Percentiles rank a stretch among this genome's conserved stretches.
phyloP scores from a whole-genome alignment of 495 filamentous ascomycete species.

The Daldinia caldariorum region DNA sequence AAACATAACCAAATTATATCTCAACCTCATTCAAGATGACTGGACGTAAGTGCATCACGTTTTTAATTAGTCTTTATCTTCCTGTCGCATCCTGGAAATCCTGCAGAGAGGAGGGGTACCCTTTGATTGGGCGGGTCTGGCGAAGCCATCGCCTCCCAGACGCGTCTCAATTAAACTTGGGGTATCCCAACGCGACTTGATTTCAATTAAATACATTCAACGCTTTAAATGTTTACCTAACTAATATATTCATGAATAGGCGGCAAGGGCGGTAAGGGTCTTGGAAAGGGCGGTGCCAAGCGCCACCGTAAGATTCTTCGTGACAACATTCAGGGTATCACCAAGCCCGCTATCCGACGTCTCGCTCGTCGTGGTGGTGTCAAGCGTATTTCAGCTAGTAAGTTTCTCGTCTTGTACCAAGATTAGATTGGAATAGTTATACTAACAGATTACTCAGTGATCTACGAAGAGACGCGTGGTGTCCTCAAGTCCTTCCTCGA shows the following conservation, averaged over 20 bases:
- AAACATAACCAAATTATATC: slow-evolving; percentile 46
- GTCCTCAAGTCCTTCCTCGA: slow-evolving; percentile 99
- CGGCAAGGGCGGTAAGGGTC: slow-evolving; percentile 96
- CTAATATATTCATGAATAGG: slow-evolving; percentile 57
- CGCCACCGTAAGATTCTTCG: slow-evolving; percentile 99
- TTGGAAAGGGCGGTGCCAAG: slow-evolving; percentile 87
- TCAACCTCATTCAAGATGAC: slow-evolving; percentile 75
- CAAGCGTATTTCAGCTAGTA: slow-evolving; percentile 99
- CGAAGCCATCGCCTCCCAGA: slow-evolving; percentile 22
- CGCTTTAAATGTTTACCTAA: background rate
- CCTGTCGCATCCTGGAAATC: slow-evolving; percentile 31
- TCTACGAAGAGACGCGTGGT: slow-evolving; percentile 99
- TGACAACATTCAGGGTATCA: slow-evolving; percentile 99
- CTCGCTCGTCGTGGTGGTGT: slow-evolving; percentile 99
- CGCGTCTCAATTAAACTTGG: slow-evolving; percentile 34
- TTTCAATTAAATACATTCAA: background rate
- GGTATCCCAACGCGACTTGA: slow-evolving; percentile 62
- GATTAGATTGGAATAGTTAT: background rate
- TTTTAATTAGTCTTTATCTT: slow-evolving; percentile 29
- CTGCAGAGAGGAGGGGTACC: slow-evolving; percentile 24
- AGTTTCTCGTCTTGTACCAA: slow-evolving; percentile 42
- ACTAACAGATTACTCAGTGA: slow-evolving; percentile 60
- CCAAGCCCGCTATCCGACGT: slow-evolving; percentile 99
- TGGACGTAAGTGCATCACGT: slow-evolving; percentile 81
- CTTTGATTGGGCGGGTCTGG: slow-evolving; percentile 44